Base-by-base conservation (phyloP, 768 basidiomycete genomes). In the Xerocomellus dryophilus region DNA sequence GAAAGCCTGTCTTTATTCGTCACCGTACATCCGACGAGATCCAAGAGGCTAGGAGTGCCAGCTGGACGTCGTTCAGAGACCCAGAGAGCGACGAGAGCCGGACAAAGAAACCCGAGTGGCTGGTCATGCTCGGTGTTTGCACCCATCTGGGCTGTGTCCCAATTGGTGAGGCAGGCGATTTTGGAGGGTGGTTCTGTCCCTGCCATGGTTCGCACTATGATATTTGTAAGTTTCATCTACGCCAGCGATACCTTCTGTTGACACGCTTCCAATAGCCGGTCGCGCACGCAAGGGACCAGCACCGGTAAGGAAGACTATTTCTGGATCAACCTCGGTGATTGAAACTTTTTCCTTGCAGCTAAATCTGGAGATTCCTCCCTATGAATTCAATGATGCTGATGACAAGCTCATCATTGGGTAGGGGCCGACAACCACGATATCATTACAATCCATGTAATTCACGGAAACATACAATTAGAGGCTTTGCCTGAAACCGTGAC, bases 161-260 rank as follows among this genome's bases (percentile, higher is more conserved):
- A 56, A 97, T 99, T 69, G 96, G 96, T 62, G 93, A 96, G 74
- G 85, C 93, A 59, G 94, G 93, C 71, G 96, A 98, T 74, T 98
- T 79, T 69, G 96, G 95, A 76, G 96, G 96, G 74, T 99, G 96
- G 95, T 93, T 96, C 86, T 96, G 94, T 80, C 94, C 95, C 48
- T 98, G 96, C 79, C 96, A 98, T 73, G 97, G 96, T 69, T 98
- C 96, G 49, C 96, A 99, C 69, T 95, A 94, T 67, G 94, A 98
- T 73, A 97, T 97, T 55, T 96, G 89, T 91, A 64, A 57, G 88
- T 74, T 41, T 20, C 7, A 12, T 42, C 10, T 18, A n/a, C n/a
- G 17, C 25, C 12, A 23, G 9, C 20, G 2, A 29, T 57, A 14
- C 43, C 50, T 38, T 47, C 11, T 58, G 41, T 41, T 64, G 31